phyloP scores from a whole-genome alignment of 805 yeast genomes.

The Nakazawaea sp. region DNA sequence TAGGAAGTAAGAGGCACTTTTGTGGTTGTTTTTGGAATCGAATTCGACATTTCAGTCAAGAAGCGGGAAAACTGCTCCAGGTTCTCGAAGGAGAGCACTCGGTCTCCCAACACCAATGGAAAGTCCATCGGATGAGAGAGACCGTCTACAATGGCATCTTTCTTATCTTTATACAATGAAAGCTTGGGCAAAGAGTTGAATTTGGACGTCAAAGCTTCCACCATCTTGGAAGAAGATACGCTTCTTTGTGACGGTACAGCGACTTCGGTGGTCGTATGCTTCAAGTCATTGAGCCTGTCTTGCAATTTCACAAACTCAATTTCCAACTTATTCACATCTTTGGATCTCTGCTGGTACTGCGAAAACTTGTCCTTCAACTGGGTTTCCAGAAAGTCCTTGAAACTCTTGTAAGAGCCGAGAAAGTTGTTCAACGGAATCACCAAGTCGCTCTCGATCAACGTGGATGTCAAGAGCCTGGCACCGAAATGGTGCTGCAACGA shows the following conservation, averaged over 20 bases:
- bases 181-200: background rate
- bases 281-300: background rate
- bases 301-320: background rate
- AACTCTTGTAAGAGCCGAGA: slow-evolving; percentile 2
- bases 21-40: background rate
- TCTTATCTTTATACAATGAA: background rate
- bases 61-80: background rate
- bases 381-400: slow-evolving; percentile 1
- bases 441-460: slow-evolving; percentile 4
- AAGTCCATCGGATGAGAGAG: slow-evolving; percentile 2
- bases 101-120: slow-evolving; percentile 5
- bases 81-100: slow-evolving; percentile 1
- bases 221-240: background rate
- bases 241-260: background rate
- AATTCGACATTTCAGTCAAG: background rate
- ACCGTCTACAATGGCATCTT: background rate
- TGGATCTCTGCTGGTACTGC: background rate
- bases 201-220: background rate
- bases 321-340: background rate
- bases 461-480: background rate
- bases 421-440: slow-evolving; percentile 4
- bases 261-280: slow-evolving; percentile 3
- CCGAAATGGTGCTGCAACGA: background rate
- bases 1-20: slow-evolving; percentile 1
- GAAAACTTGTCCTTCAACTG: background rate